Base-by-base conservation (phyloP, 179 eudicot species). In the Drosera spatulata region DNA sequence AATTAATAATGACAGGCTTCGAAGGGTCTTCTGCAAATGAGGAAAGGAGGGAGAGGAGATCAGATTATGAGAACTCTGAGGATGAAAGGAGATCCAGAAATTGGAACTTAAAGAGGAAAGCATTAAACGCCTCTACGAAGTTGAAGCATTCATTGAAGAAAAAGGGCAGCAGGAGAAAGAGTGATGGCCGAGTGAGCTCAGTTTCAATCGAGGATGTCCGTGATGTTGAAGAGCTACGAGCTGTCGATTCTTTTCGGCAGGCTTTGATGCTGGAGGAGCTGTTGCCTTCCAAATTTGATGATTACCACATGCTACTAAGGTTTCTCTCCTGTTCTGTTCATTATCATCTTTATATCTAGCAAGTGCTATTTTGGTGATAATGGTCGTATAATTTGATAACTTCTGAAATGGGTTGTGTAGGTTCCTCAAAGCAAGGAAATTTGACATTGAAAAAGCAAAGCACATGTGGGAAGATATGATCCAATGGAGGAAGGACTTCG, bases 391-490 rank as follows among this genome's bases (percentile, higher is more conserved):
- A 11, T 39, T 56, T 41, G 44, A 8, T 56, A 41, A 39, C 37
- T 13, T 55, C 43, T 46, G 37, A 8, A 62, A 14, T 62, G 45
- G 51, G 59, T n/a, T 45, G 10, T 69, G 56, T 79, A 93, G 99
- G 85, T 93, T 93, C 70, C 75, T 93, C 67, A 93, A 86, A 80
- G 99, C 99, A 13, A 89, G 99, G 60, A 93, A 93, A 63, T 86
- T 93, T 64, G 99, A 93, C 62, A 77, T 86, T 56, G 96, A 93
- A 49, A 93, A 86, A 62, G 87, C 99, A 41, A 93, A 86, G 63
- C 79, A 80, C 51, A 93, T 93, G 99, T 93, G 99, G 99, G 84
- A 90, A 67, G 99, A 89, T 64, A 93, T 85, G 99, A 57, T 93
- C 44, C 91, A 83, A 64, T 93, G 99, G 99, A 89, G 99, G 75